Evolutionary conservation across 768 basidiomycete species (phyloP).

Genomic region (Rhizopogon salebrosus): DNA sequence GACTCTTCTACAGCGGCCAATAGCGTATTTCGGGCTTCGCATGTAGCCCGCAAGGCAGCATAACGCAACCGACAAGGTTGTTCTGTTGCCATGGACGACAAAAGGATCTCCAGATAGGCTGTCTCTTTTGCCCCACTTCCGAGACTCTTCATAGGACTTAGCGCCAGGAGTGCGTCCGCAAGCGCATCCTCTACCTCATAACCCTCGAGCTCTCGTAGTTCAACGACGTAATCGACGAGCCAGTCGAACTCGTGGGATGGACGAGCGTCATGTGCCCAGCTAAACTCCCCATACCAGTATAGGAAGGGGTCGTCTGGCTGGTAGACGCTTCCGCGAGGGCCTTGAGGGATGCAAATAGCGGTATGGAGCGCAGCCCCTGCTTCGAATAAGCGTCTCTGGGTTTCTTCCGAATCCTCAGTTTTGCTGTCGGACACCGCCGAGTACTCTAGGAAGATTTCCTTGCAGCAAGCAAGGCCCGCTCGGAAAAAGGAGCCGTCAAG

Average conservation of each 20-base stretch:
- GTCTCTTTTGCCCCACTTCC: not conserved
- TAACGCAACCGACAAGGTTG: conserved; percentile 3
- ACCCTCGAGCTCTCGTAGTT: conserved; percentile 1
- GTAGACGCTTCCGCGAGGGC: not conserved
- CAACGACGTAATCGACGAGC: conserved; percentile 3
- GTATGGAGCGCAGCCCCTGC: not conserved
- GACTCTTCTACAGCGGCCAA: not conserved
- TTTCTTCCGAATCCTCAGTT: not conserved
- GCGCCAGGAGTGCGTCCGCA: conserved; percentile 6
- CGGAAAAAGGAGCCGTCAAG: conserved; percentile 1
- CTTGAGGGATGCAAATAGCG: not conserved
- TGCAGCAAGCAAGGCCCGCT: conserved; percentile 1
- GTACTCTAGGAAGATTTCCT: not conserved
- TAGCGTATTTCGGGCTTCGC: not conserved
- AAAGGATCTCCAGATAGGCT: conserved; percentile 1
- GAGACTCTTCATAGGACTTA: conserved; percentile 1
- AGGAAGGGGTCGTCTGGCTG: not conserved
- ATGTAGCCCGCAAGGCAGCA: conserved; percentile 3
- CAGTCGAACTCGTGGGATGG: conserved; percentile 2
- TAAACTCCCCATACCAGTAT: conserved; percentile 1
- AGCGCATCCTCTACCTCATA: conserved; percentile 1
- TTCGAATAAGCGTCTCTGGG: not conserved
- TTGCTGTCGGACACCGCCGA: not conserved
- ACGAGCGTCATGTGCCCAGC: not conserved
- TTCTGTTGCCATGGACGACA: conserved; percentile 6